A percentile compares a stretch with the other conserved stretches of the same genome.
phyloP scores from a whole-genome alignment of 495 filamentous ascomycete genomes.

The Friedmanniomyces endolithicus region DNA sequence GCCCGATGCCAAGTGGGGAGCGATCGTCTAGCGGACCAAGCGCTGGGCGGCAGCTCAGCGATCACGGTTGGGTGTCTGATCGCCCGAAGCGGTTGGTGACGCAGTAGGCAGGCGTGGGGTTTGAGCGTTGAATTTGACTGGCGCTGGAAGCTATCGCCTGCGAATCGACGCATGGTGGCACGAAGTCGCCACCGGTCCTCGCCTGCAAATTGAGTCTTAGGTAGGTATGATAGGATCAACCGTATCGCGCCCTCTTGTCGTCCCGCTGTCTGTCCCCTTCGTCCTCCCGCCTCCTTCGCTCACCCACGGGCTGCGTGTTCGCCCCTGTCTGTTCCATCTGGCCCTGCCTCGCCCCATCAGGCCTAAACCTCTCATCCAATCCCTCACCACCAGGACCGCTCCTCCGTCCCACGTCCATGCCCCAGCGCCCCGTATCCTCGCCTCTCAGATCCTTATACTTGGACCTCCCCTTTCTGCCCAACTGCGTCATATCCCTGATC shows the following conservation, averaged over 20 bases:
- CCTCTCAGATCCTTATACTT: slow-evolving; percentile 76
- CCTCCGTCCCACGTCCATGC: slow-evolving; percentile 41
- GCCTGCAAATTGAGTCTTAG: too few species aligned
- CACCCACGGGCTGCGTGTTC: slow-evolving; percentile 48
- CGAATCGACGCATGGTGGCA: too few species aligned
- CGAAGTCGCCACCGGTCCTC: too few species aligned
- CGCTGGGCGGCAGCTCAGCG: too few species aligned
- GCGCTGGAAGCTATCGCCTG: too few species aligned
- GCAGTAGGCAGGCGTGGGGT: too few species aligned
- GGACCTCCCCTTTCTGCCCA: slow-evolving; percentile 85
- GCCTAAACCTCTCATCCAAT: slow-evolving; percentile 29
- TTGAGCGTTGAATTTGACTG: too few species aligned
- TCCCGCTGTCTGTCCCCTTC: slow-evolving; percentile 31
- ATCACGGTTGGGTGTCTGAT: too few species aligned
- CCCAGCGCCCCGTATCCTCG: slow-evolving; percentile 89
- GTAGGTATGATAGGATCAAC: slow-evolving; percentile 7
- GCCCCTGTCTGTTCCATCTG: slow-evolving; percentile 38
- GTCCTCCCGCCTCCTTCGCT: slow-evolving; percentile 26
- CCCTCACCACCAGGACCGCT: slow-evolving; percentile 22
- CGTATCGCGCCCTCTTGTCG: slow-evolving; percentile 15
- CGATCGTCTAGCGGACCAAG: too few species aligned
- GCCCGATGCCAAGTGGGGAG: too few species aligned
- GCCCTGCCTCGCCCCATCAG: slow-evolving; percentile 20
- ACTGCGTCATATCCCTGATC: slow-evolving; percentile 81
- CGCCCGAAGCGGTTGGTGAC: too few species aligned